Base-by-base conservation (phyloP, 441 rosid genomes). In the Mallotus repandus region DNA sequence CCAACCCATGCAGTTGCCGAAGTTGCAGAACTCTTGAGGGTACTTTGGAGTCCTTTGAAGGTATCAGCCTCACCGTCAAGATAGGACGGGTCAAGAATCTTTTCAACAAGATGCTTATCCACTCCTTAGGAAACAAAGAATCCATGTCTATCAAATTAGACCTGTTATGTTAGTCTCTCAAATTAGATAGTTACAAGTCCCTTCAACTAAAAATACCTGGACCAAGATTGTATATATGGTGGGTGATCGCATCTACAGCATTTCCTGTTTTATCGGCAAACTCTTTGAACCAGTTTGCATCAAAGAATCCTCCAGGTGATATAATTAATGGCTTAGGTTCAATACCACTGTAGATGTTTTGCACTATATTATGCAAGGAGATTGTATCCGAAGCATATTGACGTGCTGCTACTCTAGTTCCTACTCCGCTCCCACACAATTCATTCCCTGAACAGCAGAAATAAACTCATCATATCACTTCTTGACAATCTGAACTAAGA, bases 221-320 rank as follows among this genome's bases (percentile, higher is more conserved):
- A 58, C 99, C 99, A 13, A 96, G 98, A 78, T 93, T 87, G 86
- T 96, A 96, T 77, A 96, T 92, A 80, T 96, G 98, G 70, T 85
- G 98, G 13, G 96, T 93, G 66, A 87, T 75, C 4, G 83, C 97
- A 66, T 93, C 81, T 7, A 90, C 56, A 71, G 86, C 78, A 71
- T 80, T 66, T 58, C 72, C 70, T 22, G 97, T 67, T 77, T 88
- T 90, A 43, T 61, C 80, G 4, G 89, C 32, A 74, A 86, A 91
- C 74, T 85, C 84, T 68, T 83, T 78, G 84, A 86, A 93, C 98
- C 98, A 96, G 45, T 69, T 69, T 55, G 74, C 82, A 29, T 88
- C 96, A 74, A 78, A 94, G 85, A 96, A 93, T 74, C 99, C 99
- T 75, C 96, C 98, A 0, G 99, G 99, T 18, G 94, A 89, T 81